Conservation (phyloP, 2,329 filamentous ascomycete species). For the Ustilaginoidea virens region DNA sequence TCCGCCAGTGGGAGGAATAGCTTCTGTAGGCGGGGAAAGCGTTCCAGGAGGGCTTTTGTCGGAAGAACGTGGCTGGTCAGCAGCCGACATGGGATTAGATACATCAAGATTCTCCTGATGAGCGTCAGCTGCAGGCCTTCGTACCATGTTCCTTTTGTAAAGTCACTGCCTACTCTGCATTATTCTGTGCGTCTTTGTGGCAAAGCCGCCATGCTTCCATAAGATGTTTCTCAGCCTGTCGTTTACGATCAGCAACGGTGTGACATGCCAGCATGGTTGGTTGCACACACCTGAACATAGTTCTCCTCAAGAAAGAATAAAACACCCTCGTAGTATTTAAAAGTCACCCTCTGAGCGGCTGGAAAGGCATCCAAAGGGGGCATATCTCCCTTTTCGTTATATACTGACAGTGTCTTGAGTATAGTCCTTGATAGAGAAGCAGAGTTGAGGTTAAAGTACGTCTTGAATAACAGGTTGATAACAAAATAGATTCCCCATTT, state of each 20-base stretch:
- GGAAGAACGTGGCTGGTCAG: constrained; percentile 80
- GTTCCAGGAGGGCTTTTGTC: constrained; percentile 50
- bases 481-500: constrained; percentile 98
- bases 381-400: constrained; percentile 56
- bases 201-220: constrained; percentile 73
- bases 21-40: constrained; percentile 59
- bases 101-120: constrained; percentile 74
- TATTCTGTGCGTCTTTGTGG: constrained; percentile 53
- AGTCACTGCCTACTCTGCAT: constrained; percentile 73
- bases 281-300: constrained; percentile 55
- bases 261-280: too few relatives aligned
- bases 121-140: constrained; percentile 12
- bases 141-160: too few relatives aligned
- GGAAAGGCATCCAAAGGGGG: constrained; percentile 68
- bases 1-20: constrained; percentile 65
- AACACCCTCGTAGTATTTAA: constrained; percentile 90
- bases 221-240: constrained; percentile 62
- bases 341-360: constrained; percentile 81
- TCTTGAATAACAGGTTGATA: constrained; percentile 93
- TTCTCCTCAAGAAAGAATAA: constrained; percentile 92
- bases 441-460: constrained; percentile 90
- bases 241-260: neutral
- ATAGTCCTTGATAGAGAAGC: constrained; percentile 84
- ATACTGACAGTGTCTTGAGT: constrained; percentile 66
- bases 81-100: constrained; percentile 85